phyloP scores from a whole-genome alignment of 2,329 filamentous ascomycete genomes.

The Thielaviopsis ethacetica region DNA sequence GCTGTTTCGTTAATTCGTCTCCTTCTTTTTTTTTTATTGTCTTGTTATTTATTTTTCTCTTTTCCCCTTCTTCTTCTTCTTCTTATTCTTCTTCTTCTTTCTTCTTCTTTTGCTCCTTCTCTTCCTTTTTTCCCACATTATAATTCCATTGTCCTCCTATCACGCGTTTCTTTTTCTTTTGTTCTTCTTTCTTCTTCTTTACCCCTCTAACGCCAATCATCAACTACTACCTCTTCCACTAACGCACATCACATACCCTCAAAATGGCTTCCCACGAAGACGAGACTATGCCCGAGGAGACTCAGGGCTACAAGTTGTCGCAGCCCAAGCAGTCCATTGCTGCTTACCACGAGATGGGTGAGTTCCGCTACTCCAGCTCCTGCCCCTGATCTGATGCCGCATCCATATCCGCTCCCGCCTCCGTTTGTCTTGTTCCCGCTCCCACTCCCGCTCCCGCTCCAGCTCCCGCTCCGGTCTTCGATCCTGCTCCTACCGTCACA shows the following conservation, averaged over 20 bases:
- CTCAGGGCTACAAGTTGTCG: conserved; percentile 92
- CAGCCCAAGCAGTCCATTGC: conserved; percentile 93
- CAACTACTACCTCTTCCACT: not conserved
- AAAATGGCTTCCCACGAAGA: conserved; percentile 57
- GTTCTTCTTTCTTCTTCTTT: conserved; percentile 3
- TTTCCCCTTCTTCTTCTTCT: conserved; percentile 3
- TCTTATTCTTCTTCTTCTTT: not conserved
- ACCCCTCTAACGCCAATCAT: not conserved
- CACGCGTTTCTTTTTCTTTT: not conserved
- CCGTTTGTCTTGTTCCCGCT: not conserved
- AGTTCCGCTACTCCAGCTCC: conserved; percentile 21
- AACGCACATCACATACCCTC: conserved; percentile 11
- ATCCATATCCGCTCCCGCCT: not conserved
- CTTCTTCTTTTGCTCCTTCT: not conserved
- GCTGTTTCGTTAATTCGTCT: not conserved
- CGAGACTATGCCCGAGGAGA: conserved; percentile 73
- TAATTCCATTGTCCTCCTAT: not conserved
- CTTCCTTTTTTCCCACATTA: not conserved
- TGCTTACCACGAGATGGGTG: conserved; percentile 88
- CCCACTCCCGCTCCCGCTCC: not conserved
- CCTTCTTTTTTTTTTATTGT: not conserved
- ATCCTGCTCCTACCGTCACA: not conserved
- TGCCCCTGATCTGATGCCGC: not conserved
- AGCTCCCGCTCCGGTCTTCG: not conserved
- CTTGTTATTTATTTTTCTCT: not conserved